A percentile compares a stretch with the other conserved stretches of the same genome.
Conservation (phyloP, 768 basidiomycete species). For the Leccinellum rugosiceps region DNA sequence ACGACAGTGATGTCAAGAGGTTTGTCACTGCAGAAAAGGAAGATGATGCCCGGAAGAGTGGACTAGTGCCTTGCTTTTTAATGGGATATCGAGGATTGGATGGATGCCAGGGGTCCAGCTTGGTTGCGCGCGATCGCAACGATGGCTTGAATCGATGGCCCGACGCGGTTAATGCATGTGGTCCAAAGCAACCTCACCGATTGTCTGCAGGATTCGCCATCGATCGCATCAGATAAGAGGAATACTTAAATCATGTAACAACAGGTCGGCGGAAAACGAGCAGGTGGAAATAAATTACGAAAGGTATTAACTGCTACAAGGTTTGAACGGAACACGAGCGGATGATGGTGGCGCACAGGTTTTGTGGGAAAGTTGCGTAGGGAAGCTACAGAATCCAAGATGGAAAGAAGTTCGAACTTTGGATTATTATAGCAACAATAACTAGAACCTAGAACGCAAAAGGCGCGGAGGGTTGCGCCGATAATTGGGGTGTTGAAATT, state of each 20-base stretch:
- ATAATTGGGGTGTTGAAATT: not conserved
- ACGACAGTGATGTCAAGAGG: not conserved
- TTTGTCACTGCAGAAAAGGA: conserved; percentile 4
- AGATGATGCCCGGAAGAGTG: not conserved
- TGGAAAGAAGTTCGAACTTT: conserved; percentile 1
- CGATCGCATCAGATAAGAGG: conserved; percentile 15
- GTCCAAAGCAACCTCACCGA: not conserved
- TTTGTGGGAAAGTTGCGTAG: conserved; percentile 7
- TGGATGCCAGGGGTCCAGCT: not conserved
- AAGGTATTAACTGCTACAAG: not conserved
- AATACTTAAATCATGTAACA: not conserved
- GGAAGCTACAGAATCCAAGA: not conserved
- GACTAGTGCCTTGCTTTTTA: not conserved
- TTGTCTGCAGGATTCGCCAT: conserved; percentile 2
- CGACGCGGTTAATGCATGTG: not conserved
- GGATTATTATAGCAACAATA: conserved; percentile 8
- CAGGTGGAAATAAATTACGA: conserved; percentile 1
- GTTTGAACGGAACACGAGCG: conserved; percentile 3
- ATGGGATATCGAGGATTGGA: not conserved
- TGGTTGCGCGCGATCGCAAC: not conserved
- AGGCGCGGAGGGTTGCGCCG: not conserved
- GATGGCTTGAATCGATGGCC: not conserved
- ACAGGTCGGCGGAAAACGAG: not conserved
- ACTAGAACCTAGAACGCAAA: not conserved
- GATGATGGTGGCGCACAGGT: conserved; percentile 4